A percentile compares a stretch with the other conserved stretches of the same genome.
These are phyloP conservation scores for Fomitopsis betulina DNA, from an alignment of 1,284 basidiomycete species.

Conservation along the genomic window DNA sequence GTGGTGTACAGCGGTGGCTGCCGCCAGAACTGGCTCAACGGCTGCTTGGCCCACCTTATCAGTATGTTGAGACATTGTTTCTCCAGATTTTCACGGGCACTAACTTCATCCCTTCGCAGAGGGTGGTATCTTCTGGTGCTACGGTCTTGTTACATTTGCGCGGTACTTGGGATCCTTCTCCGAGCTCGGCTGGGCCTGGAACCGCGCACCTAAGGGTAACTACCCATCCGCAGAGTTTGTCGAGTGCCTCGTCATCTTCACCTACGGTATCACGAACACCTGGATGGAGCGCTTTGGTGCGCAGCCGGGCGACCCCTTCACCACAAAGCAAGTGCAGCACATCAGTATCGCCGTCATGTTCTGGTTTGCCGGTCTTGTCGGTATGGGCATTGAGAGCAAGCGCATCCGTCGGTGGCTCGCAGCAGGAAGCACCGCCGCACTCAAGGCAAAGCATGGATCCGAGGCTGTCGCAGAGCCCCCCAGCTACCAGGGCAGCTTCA, in stretches of 20 bases:
- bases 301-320: slow-evolving; percentile 77
- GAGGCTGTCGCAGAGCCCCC: slow-evolving; percentile 57
- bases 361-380: slow-evolving; percentile 90
- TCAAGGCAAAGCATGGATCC: slow-evolving; percentile 30
- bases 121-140: slow-evolving; percentile 88
- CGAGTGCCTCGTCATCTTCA: slow-evolving; percentile 84
- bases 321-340: slow-evolving; percentile 93
- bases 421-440: slow-evolving; percentile 45
- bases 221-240: slow-evolving; percentile 80
- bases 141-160: slow-evolving; percentile 85
- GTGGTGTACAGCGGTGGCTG: slow-evolving; percentile 83
- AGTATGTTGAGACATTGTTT: slow-evolving; percentile 47
- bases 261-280: slow-evolving; percentile 88
- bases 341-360: slow-evolving; percentile 97
- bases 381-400: slow-evolving; percentile 86
- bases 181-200: slow-evolving; percentile 95
- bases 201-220: slow-evolving; percentile 50
- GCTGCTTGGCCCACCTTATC: slow-evolving; percentile 90
- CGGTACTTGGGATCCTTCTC: slow-evolving; percentile 91
- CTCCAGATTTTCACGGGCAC: not conserved
- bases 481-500: slow-evolving; percentile 80
- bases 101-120: slow-evolving; percentile 41
- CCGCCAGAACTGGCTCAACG: slow-evolving; percentile 70
- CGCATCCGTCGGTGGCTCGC: slow-evolving; percentile 67
- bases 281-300: slow-evolving; percentile 97